A percentile compares a stretch with the other conserved stretches of the same genome.
Evolutionary conservation across 768 basidiomycete genomes (phyloP).

Genomic region (Lanmaoa rubissima): DNA sequence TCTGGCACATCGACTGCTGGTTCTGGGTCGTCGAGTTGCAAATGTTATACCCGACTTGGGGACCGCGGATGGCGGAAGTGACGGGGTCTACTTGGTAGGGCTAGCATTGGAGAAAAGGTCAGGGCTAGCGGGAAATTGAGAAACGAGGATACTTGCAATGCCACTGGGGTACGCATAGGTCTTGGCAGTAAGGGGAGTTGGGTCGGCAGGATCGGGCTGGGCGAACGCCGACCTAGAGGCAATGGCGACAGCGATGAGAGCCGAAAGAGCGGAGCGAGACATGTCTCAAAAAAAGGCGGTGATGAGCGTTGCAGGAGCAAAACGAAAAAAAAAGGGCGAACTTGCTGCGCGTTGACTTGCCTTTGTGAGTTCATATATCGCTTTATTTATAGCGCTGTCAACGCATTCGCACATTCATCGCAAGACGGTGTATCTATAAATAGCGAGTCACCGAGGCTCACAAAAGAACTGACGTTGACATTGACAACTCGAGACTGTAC

Average conservation of each 20-base stretch:
- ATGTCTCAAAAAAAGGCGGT: slow-evolving; percentile 34
- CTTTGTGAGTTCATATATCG: slow-evolving; percentile 1
- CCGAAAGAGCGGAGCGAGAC: slow-evolving; percentile 50
- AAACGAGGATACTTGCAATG: slow-evolving; percentile 34
- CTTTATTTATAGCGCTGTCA: slow-evolving; percentile 8
- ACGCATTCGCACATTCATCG: slow-evolving; percentile 3
- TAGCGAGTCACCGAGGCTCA: too few species aligned
- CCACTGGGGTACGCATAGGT: slow-evolving; percentile 41
- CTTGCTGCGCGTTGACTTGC: background rate
- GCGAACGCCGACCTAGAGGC: slow-evolving; percentile 30
- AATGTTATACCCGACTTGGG: slow-evolving; percentile 61
- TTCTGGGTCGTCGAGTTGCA: slow-evolving; percentile 69
- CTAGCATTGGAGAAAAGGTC: slow-evolving; percentile 24
- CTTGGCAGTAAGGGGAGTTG: slow-evolving; percentile 47
- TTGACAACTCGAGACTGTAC: too few species aligned
- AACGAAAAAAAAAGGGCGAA: background rate
- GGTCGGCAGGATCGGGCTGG: slow-evolving; percentile 41
- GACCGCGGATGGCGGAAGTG: slow-evolving; percentile 46
- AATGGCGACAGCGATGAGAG: slow-evolving; percentile 32
- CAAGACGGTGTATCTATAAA: background rate
- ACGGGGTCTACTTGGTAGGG: slow-evolving; percentile 52
- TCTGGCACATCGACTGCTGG: slow-evolving; percentile 67
- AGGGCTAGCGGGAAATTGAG: background rate
- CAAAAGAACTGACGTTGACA: background rate
- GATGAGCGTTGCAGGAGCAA: background rate